Evolutionary conservation across 305 asterid genomes (phyloP).

Genomic region (Fraxinus floribunda): DNA sequence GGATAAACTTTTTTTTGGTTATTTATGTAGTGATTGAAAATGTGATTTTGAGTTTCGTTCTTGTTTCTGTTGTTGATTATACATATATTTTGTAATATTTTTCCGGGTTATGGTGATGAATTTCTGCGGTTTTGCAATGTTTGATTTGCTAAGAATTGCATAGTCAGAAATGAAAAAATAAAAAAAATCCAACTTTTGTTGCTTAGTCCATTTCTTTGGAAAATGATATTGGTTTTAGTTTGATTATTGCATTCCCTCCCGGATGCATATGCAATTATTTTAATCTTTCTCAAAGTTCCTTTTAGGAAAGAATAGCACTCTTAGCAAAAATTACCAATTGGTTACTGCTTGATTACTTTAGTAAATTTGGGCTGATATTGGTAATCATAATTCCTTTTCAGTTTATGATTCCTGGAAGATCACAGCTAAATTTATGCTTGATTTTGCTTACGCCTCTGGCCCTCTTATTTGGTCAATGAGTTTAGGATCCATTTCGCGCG

Average conservation of each 20-base stretch:
- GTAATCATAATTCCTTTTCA: neutral
- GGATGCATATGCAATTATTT: neutral
- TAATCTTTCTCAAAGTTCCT: neutral
- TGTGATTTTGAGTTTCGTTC: neutral
- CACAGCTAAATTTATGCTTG: constrained; percentile 5
- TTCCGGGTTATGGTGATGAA: neutral
- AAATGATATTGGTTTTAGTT: neutral
- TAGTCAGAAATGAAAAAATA: neutral
- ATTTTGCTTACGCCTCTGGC: neutral
- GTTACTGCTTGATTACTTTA: neutral
- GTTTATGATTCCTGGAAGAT: neutral
- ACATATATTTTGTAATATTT: neutral
- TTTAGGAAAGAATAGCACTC: neutral
- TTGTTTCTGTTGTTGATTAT: neutral
- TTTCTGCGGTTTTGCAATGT: neutral
- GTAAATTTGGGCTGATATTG: neutral
- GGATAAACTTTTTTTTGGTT: constrained; percentile 1
- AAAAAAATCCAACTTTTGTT: neutral
- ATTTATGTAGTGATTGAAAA: neutral
- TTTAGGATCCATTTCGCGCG: neutral
- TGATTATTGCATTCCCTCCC: neutral
- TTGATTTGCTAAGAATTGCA: neutral
- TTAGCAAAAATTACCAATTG: neutral
- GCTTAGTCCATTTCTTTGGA: neutral
- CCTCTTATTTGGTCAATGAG: neutral